These are phyloP conservation scores for Clavispora fructus DNA, from an alignment of 805 yeast species.

Conservation along the genomic window DNA sequence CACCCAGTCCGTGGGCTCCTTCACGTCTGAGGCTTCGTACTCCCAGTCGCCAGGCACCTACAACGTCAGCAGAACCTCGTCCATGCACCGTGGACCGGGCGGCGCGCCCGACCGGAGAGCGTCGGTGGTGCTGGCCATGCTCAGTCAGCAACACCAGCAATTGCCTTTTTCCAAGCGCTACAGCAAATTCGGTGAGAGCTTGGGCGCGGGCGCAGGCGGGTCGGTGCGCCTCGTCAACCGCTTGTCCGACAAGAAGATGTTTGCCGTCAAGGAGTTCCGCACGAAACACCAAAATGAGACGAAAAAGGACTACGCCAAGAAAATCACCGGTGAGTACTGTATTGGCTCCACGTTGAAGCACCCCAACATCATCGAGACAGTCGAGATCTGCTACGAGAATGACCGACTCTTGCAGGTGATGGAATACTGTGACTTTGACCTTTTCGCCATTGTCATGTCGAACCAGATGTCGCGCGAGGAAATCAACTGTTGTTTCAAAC, in stretches of 20 bases:
- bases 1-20: conserved; percentile 31
- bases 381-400: conserved; percentile 85
- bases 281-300: conserved; percentile 69
- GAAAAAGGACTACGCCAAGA: conserved; percentile 81
- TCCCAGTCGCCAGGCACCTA: conserved; percentile 29
- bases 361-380: conserved; percentile 84
- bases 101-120: conserved; percentile 30
- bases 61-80: conserved; percentile 27
- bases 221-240: conserved; percentile 72
- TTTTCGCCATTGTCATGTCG: conserved; percentile 92
- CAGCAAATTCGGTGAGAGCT: conserved; percentile 74
- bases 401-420: conserved; percentile 84
- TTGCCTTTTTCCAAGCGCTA: conserved; percentile 71
- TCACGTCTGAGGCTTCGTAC: conserved; percentile 29
- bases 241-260: conserved; percentile 59
- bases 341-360: conserved; percentile 87
- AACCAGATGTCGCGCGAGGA: conserved; percentile 79
- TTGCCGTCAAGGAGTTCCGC: conserved; percentile 92
- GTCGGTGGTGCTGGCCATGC: conserved; percentile 31
- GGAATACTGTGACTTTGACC: conserved; percentile 91
- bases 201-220: conserved; percentile 97
- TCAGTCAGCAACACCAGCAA: conserved; percentile 19
- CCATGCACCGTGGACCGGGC: conserved; percentile 20
- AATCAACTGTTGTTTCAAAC: conserved; percentile 85
- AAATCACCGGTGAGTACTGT: conserved; percentile 91